A percentile compares a stretch with the other conserved stretches of the same genome.
phyloP scores from a whole-genome alignment of 179 eudicot species.

The Vitellaria paradoxa region DNA sequence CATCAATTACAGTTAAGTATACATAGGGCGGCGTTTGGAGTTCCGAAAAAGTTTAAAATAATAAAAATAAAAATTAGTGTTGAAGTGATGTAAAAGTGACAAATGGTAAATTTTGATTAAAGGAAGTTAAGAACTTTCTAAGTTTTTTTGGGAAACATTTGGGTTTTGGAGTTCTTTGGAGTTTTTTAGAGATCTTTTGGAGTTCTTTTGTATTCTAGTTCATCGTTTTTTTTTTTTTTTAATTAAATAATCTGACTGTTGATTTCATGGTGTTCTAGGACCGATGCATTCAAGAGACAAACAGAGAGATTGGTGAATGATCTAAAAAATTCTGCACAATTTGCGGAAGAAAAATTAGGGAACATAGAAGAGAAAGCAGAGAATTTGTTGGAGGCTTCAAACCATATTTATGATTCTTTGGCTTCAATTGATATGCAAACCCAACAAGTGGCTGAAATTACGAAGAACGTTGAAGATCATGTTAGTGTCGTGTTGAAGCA shows the following conservation, averaged over 20 bases:
- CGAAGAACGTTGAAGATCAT: slow-evolving; percentile 44
- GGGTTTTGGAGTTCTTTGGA: too few relatives aligned
- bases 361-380: slow-evolving; percentile 54
- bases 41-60: too few relatives aligned
- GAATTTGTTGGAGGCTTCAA: slow-evolving; percentile 35
- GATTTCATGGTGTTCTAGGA: slow-evolving; percentile 35
- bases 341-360: slow-evolving; percentile 60
- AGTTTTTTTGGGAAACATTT: too few relatives aligned
- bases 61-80: too few relatives aligned
- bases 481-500: slow-evolving; percentile 37
- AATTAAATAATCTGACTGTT: background rate
- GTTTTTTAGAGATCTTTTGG: too few relatives aligned
- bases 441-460: slow-evolving; percentile 42
- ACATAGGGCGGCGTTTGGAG: too few relatives aligned
- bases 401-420: slow-evolving; percentile 50
- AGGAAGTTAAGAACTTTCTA: too few relatives aligned
- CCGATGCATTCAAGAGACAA: slow-evolving; percentile 58
- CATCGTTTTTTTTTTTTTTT: background rate
- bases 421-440: slow-evolving; percentile 48
- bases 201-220: background rate
- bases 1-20: slow-evolving; percentile 70
- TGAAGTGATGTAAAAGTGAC: too few relatives aligned
- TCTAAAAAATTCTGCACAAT: slow-evolving; percentile 51
- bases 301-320: slow-evolving; percentile 79
- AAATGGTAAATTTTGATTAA: too few relatives aligned